Percentiles rank a stretch among this genome's conserved stretches.
Evolutionary conservation across 176 grass and related monocot genomes (phyloP).

Genomic region (Oryza coarctata): DNA sequence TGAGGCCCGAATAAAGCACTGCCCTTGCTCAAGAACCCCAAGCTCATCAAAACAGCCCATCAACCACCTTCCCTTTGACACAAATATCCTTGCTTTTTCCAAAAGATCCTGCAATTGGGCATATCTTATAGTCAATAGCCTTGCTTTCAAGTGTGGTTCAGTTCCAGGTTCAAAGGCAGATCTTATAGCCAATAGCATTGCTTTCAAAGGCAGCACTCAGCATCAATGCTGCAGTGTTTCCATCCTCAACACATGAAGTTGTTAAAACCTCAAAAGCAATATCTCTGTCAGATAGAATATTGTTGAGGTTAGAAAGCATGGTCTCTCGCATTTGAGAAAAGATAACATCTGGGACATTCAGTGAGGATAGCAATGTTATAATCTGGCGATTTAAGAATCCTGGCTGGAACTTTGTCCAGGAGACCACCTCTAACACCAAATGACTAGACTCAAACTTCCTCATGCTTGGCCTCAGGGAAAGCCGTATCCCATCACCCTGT

Average conservation of each 20-base stretch:
- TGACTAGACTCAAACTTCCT: conserved; percentile 77
- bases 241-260: conserved; percentile 75
- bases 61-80: conserved; percentile 81
- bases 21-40: conserved; percentile 71
- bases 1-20: conserved; percentile 81
- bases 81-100: conserved; percentile 79
- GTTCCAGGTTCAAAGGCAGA: conserved; percentile 69
- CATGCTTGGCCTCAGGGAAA: conserved; percentile 82
- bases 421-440: conserved; percentile 67
- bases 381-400: conserved; percentile 95
- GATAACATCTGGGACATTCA: conserved; percentile 58
- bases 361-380: conserved; percentile 68
- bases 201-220: conserved; percentile 73
- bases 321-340: conserved; percentile 67
- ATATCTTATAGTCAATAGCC: conserved; percentile 80
- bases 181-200: conserved; percentile 81
- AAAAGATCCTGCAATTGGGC: conserved; percentile 66
- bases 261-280: conserved; percentile 76
- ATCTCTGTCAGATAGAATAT: conserved; percentile 57
- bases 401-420: conserved; percentile 82
- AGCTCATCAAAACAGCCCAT: conserved; percentile 94
- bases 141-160: conserved; percentile 76
- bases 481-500: conserved; percentile 43
- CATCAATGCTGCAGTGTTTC: conserved; percentile 71
- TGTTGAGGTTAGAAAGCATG: conserved; percentile 69